Percentiles rank a stretch among this genome's conserved stretches.
Conservation (phyloP, 2,329 filamentous ascomycete genomes). For the Phyllosticta ampelicida region DNA sequence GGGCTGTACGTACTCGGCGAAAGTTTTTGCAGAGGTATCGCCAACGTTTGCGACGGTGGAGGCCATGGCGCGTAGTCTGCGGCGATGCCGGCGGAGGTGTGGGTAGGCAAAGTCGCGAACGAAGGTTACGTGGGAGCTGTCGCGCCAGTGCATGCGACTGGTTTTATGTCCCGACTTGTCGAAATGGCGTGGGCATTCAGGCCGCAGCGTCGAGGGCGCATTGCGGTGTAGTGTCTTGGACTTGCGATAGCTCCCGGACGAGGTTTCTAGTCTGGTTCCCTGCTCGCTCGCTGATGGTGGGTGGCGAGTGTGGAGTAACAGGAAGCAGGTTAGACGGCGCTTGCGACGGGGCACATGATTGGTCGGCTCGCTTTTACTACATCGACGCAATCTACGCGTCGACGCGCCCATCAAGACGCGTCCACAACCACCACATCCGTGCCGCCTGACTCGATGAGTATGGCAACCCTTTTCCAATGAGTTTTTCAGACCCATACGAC, state of each 20-base stretch:
- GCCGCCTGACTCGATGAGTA: not conserved
- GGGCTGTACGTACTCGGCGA: constrained; percentile 40
- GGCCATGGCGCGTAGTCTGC: constrained; percentile 34
- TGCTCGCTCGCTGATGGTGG: not conserved
- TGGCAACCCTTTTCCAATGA: constrained; percentile 32
- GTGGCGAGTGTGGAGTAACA: not conserved
- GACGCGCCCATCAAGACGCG: not conserved
- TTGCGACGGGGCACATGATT: not conserved
- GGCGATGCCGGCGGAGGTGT: constrained; percentile 19
- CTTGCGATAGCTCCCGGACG: not conserved
- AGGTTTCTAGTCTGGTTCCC: no score
- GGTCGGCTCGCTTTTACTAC: not conserved
- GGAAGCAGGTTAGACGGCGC: not conserved
- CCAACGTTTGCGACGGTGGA: constrained; percentile 29
- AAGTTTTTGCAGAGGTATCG: constrained; percentile 36
- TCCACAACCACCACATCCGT: not conserved
- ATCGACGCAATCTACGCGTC: not conserved
- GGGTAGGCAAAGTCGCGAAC: constrained; percentile 36
- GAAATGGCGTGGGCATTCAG: not conserved
- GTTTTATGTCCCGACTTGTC: not conserved
- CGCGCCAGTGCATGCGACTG: constrained; percentile 10
- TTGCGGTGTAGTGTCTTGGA: constrained; percentile 1
- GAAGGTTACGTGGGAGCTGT: constrained; percentile 15
- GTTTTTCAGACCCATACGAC: constrained; percentile 1
- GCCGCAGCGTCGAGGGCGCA: not conserved